A percentile compares a stretch with the other conserved stretches of the same genome.
Evolutionary conservation across 495 filamentous ascomycete genomes (phyloP).

Genomic region (Lophium mytilinum): DNA sequence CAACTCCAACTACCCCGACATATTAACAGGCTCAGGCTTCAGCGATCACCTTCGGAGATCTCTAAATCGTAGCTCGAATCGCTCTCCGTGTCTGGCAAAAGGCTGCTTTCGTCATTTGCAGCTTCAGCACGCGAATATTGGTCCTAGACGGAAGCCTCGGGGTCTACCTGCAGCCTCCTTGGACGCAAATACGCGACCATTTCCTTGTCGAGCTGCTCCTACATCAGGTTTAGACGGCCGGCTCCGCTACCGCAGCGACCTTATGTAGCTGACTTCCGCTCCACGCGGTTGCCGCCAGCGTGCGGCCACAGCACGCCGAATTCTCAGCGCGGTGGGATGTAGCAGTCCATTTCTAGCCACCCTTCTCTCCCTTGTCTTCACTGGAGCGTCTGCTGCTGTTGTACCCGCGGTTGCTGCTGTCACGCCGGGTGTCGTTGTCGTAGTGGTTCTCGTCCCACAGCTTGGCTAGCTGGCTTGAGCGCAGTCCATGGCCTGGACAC

Average conservation of each 20-base stretch:
- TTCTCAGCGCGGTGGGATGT: conserved; percentile 58
- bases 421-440: conserved; percentile 27
- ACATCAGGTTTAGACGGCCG: conserved; percentile 72
- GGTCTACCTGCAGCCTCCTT: too few species aligned
- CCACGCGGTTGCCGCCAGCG: conserved; percentile 33
- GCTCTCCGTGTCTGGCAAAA: too few species aligned
- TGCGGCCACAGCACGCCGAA: conserved; percentile 30
- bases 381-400: conserved; percentile 40
- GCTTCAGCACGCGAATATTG: too few species aligned
- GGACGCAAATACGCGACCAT: conserved; percentile 84
- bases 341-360: conserved; percentile 76
- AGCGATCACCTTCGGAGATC: too few species aligned
- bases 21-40: too few species aligned
- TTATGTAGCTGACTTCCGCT: conserved; percentile 32
- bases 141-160: too few species aligned
- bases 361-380: conserved; percentile 33
- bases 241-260: conserved; percentile 28
- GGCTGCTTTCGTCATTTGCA: too few species aligned
- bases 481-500: too few species aligned
- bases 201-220: conserved; percentile 86
- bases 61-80: too few species aligned
- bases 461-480: too few species aligned
- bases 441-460: too few species aligned
- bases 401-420: conserved; percentile 34
- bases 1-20: too few species aligned